Conservation (phyloP, 371 early-diverging fungal genomes). For the Polyrhizophydium stewartii region DNA sequence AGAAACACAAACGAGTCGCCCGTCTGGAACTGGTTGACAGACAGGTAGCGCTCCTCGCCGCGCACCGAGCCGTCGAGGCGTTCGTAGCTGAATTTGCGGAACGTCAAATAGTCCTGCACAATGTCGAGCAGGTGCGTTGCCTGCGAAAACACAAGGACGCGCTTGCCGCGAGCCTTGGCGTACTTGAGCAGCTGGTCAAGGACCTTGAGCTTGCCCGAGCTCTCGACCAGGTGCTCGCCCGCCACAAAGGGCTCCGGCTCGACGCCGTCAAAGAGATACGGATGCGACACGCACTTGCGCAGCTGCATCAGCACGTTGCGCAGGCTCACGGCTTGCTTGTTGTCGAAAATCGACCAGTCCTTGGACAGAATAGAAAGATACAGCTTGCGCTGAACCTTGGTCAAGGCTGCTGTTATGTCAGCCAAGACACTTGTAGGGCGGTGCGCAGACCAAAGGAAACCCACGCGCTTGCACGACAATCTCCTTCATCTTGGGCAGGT, state of each 20-base stretch:
- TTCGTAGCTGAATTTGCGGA: constrained; percentile 85
- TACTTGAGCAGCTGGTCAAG: constrained; percentile 82
- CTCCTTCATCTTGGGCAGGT: constrained; percentile 63
- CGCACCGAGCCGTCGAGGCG: constrained; percentile 88
- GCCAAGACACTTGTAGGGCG: too few species aligned
- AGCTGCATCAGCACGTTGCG: constrained; percentile 89
- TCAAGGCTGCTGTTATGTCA: constrained; percentile 21
- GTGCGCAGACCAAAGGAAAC: constrained; percentile 25
- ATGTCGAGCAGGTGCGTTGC: constrained; percentile 99
- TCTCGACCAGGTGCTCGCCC: constrained; percentile 61
- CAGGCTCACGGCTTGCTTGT: constrained; percentile 6
- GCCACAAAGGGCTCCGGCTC: constrained; percentile 33
- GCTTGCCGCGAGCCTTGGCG: constrained; percentile 87
- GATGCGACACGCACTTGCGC: constrained; percentile 98
- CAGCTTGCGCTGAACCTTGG: constrained; percentile 12
- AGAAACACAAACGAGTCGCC: constrained; percentile 84
- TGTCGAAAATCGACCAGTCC: constrained; percentile 17
- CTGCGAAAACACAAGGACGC: constrained; percentile 90
- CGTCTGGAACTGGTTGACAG: background rate
- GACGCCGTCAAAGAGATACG: constrained; percentile 82
- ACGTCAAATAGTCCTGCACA: constrained; percentile 83
- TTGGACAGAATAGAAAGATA: constrained; percentile 23
- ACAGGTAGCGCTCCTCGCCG: constrained; percentile 6
- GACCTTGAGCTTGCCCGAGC: constrained; percentile 90
- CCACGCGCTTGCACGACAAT: background rate